Evolutionary conservation across 2,329 filamentous ascomycete species (phyloP), one percentile per base, ranked within the genome.

Genomic region (Claviceps spartinae): DNA sequence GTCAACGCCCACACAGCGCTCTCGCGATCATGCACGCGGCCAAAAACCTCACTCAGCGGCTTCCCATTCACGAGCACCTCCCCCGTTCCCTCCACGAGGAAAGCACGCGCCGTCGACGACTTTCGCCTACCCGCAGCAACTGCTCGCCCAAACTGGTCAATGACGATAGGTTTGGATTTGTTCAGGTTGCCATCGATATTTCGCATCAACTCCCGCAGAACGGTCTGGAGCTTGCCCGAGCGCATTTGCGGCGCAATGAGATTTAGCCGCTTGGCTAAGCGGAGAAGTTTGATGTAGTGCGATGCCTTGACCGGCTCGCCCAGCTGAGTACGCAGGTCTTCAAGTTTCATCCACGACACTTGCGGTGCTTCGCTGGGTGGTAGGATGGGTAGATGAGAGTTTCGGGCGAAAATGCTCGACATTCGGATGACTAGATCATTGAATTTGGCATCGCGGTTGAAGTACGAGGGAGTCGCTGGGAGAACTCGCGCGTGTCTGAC

Each of bases 1-100:
- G 90, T 88, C 62, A 98, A 70, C 7, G 91, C 82, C 91, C 91
- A 98, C 4, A 95, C 73, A 2, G 88, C 91, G 64, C 88, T 96
- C 73, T 97, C 93, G 44, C 93, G 82, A 68, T 98, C 91, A 66
- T 98, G 91, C 49, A 96, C 70, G 38, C 93, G 82, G 37, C 83
- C 86, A 67, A 98, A 98, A 22, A 81, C 83, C 49, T 93, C 79
- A 49, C 78, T 79, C 52, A 98, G 72, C n/a, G 79, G 81, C 72
- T 89, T 91, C 56, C 90, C 90, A 66, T 98, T 98, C 67, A 98
- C 75, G 59, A 94, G 67, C 14, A 94, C 81, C 69, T 97, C 86
- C 14, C 93, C 94, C 11, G 86, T 88, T 5, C 93, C 93, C 70
- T 97, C 91, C 4, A 98, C 88, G 22, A 98, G 72, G 72, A 83